Evolutionary conservation across 148 eudicot genomes (phyloP).

Genomic region (Rhododendron kiyosumense): DNA sequence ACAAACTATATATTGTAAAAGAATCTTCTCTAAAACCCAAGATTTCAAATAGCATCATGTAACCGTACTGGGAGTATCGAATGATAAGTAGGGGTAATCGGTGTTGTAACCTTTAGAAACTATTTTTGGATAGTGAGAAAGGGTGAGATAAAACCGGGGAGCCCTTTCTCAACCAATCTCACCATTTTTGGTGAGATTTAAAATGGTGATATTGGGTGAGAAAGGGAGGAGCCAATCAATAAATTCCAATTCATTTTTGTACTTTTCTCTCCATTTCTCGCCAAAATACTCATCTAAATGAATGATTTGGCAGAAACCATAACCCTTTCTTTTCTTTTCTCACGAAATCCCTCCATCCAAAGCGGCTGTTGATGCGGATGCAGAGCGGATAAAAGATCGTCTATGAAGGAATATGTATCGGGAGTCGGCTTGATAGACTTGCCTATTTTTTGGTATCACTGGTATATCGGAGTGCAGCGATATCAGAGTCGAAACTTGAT

Average conservation of each 20-base stretch:
- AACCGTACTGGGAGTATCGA: not conserved
- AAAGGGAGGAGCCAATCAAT: not conserved
- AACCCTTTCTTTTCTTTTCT: no score
- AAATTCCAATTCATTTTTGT: not conserved
- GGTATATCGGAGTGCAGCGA: not conserved
- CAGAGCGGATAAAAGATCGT: not conserved
- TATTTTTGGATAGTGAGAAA: not conserved
- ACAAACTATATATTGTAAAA: not conserved
- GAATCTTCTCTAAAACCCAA: not conserved
- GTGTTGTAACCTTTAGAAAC: not conserved
- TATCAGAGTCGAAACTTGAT: not conserved
- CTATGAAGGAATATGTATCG: not conserved
- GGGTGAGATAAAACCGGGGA: not conserved
- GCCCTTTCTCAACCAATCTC: no score
- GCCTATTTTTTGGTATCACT: not conserved
- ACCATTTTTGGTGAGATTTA: no score
- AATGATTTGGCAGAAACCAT: no score
- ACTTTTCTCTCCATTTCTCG: not conserved
- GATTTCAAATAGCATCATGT: not conserved
- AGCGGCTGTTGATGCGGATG: not conserved
- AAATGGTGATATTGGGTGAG: not conserved
- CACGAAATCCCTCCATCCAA: no score
- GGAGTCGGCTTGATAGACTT: not conserved
- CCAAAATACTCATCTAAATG: no score
- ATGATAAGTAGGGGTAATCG: not conserved